A percentile compares a stretch with the other conserved stretches of the same genome.
Evolutionary conservation across 1,284 basidiomycete species (phyloP).

Genomic region (Cutaneotrichosporon cavernicola): DNA sequence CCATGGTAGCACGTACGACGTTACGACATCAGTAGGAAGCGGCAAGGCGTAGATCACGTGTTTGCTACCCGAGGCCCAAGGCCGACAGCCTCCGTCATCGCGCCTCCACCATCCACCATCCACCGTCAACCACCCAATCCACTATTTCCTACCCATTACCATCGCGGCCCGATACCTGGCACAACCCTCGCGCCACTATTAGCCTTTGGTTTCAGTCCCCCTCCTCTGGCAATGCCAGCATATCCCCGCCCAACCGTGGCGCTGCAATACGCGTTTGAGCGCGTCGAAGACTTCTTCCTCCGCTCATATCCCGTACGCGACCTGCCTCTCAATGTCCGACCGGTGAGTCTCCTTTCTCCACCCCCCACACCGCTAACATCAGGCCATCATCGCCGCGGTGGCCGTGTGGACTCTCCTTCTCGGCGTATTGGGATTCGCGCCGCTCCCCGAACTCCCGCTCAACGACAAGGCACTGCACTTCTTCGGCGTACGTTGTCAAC

Average conservation of each 20-base stretch:
- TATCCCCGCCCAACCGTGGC: constrained; percentile 43
- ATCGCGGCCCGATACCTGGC: no score
- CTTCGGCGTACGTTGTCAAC: constrained; percentile 41
- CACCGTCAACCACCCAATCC: no score
- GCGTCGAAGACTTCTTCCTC: constrained; percentile 32
- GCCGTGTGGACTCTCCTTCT: constrained; percentile 50
- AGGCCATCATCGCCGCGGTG: constrained; percentile 48
- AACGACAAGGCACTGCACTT: constrained; percentile 54
- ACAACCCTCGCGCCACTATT: no score
- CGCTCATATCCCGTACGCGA: constrained; percentile 43
- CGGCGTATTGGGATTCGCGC: constrained; percentile 49
- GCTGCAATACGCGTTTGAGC: constrained; percentile 37
- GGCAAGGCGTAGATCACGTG: no score
- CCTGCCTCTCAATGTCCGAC: constrained; percentile 45
- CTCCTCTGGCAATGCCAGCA: constrained; percentile 13
- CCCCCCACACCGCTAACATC: constrained; percentile 6
- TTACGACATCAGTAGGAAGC: no score
- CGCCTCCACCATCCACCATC: no score
- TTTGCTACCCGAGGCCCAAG: no score
- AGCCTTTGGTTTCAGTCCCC: no score
- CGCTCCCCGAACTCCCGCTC: constrained; percentile 44
- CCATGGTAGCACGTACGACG: no score
- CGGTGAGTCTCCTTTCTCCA: constrained; percentile 33
- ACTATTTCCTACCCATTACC: no score
- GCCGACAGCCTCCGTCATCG: no score